Base-by-base conservation (phyloP, 768 basidiomycete genomes). In the Leccinum subgranulosum region DNA sequence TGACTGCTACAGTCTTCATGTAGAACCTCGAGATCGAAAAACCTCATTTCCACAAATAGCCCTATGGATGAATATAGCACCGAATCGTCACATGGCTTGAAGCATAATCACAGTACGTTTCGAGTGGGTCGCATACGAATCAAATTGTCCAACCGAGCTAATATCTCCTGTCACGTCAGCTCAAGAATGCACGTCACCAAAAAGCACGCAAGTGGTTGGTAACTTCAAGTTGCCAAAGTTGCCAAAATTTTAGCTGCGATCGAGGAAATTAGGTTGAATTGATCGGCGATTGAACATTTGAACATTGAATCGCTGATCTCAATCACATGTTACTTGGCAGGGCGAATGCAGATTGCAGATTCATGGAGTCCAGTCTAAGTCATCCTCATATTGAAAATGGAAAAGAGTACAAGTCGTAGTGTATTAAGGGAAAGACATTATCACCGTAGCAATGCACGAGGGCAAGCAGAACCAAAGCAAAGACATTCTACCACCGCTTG, bases 401-500 rank as follows among this genome's bases (percentile, higher is more conserved):
- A 51, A 58, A 54, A 51, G 57, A 57, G 49, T 68, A 68, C 57
- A 66, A 47, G 12, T 57, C 67, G 41, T 60, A 63, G 63, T 53
- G 46, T 58, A 68, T 62, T 66, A 65, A 39, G 25, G 45, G 39
- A 52, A 57, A 50, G 34, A 48, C 53, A 60, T 34, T 63, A 60
- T 60, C 54, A 33, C 52, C 33, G 47, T 55, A 68, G 67, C 61
- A 64, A 55, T 56, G 57, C 49, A 10, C 34, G 17, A 56, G 31
- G 28, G 56, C 31, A 29, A 54, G 49, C 17, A 57, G 49, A 55
- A 58, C 34, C 63, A 58, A 62, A 66, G 49, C 51, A 63, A 50
- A 48, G 57, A 19, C 62, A 65, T 61, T 73, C 70, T 72, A 73
- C 58, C 61, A 60, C 57, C 61, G 59, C 64, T 55, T 51, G 62